Evolutionary conservation across 108 stramenopile species (phyloP).

Genomic region (Cyclotella baltica): DNA sequence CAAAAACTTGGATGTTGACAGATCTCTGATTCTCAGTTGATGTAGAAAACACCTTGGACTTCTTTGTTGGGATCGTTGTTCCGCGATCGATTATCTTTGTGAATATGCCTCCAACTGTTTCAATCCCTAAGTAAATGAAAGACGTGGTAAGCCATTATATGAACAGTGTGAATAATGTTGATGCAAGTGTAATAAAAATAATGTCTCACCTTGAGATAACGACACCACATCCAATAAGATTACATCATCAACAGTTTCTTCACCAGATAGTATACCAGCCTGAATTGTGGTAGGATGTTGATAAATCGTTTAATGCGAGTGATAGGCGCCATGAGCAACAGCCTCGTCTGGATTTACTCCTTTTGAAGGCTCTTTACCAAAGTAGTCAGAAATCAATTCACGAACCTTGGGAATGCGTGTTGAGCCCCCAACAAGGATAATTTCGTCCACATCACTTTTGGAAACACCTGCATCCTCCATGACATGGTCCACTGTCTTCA

Average conservation of each 20-base stretch:
- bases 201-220: constrained; percentile 88
- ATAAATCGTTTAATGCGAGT: no score
- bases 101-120: constrained; percentile 98
- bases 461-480: constrained; percentile 91
- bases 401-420: constrained; percentile 98
- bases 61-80: constrained; percentile 95
- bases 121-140: no score
- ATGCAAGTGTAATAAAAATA: constrained; percentile 91
- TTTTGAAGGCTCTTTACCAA: constrained; percentile 95
- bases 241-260: constrained; percentile 89
- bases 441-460: constrained; percentile 94
- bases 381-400: constrained; percentile 91
- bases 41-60: constrained; percentile 94
- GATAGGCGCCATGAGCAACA: constrained; percentile 96
- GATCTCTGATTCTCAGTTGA: constrained; percentile 97
- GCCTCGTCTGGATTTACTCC: constrained; percentile 98
- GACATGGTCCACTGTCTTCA: constrained; percentile 92
- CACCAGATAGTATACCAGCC: constrained; percentile 77
- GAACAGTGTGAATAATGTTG: no score
- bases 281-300: no score
- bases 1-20: constrained; percentile 97
- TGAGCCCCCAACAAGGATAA: constrained; percentile 97
- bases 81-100: constrained; percentile 96
- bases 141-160: no score
- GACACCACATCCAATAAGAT: constrained; percentile 86